Evolutionary conservation across 2,329 filamentous ascomycete species (phyloP).

Genomic region (Hypoxylon sp.): DNA sequence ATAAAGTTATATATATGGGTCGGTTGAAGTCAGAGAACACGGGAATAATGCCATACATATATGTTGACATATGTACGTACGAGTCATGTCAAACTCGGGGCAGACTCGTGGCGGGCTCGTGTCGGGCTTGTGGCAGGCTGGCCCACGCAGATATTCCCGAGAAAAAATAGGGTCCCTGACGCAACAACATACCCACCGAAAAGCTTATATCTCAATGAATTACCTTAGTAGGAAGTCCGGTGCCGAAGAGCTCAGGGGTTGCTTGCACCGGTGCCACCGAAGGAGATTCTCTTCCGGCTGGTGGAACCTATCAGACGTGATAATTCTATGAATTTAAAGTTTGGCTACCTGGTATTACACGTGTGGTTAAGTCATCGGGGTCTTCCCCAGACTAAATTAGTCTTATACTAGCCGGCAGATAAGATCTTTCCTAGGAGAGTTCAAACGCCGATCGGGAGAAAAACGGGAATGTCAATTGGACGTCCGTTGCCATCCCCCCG

Average conservation of each 20-base stretch:
- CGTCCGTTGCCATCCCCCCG: no score
- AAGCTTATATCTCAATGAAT: background rate
- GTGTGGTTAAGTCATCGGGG: no score
- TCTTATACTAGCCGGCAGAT: background rate
- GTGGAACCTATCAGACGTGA: background rate
- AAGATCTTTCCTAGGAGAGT: background rate
- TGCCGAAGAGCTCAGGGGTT: background rate
- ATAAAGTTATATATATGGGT: background rate
- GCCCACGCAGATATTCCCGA: background rate
- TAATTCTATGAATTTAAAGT: no score
- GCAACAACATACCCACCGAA: background rate
- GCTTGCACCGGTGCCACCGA: background rate
- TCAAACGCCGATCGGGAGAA: no score
- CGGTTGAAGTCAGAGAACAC: background rate
- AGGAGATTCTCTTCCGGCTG: background rate
- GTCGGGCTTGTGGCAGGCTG: background rate
- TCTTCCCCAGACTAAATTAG: background rate
- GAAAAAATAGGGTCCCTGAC: background rate
- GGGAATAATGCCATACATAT: background rate
- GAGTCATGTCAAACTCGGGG: background rate
- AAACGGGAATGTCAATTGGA: no score
- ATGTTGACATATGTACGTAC: background rate
- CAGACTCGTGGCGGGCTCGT: background rate
- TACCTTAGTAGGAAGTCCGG: background rate
- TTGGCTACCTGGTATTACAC: no score